Evolutionary conservation across 2,329 filamentous ascomycete genomes (phyloP).

Genomic region (Scleromitrula shiraiana): DNA sequence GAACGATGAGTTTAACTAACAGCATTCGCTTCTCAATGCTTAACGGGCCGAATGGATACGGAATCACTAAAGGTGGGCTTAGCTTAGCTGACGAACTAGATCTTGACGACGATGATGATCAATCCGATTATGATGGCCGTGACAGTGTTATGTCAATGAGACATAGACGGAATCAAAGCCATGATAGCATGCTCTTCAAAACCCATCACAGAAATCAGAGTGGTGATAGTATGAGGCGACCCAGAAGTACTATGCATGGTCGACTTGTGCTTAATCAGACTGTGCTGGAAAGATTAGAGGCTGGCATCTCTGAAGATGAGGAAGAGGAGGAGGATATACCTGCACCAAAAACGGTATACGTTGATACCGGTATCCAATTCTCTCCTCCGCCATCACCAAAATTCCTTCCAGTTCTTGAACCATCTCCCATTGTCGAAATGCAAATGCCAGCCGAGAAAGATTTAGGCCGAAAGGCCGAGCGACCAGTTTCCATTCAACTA

Average conservation of each 20-base stretch:
- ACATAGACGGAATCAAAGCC: constrained; percentile 48
- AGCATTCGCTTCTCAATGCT: constrained; percentile 66
- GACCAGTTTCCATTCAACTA: constrained; percentile 32
- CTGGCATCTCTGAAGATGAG: constrained; percentile 43
- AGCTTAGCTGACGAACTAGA: constrained; percentile 88
- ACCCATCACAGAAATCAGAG: constrained; percentile 50
- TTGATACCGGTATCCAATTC: constrained; percentile 71
- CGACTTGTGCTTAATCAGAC: constrained; percentile 45
- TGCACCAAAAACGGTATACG: constrained; percentile 48
- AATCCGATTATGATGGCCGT: constrained; percentile 60
- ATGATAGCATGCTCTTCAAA: constrained; percentile 45
- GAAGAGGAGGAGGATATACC: constrained; percentile 39
- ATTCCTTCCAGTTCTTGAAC: constrained; percentile 30
- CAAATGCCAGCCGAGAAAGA: constrained; percentile 9
- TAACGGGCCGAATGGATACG: constrained; percentile 45
- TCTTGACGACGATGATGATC: constrained; percentile 69
- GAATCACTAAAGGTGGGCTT: constrained; percentile 50
- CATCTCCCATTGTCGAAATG: constrained; percentile 39
- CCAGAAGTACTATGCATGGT: constrained; percentile 47
- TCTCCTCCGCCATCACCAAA: constrained; percentile 74
- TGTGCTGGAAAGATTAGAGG: constrained; percentile 49
- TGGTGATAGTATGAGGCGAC: constrained; percentile 47
- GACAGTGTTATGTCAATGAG: constrained; percentile 50
- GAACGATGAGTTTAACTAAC: constrained; percentile 65
- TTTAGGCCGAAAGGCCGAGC: constrained; percentile 12